phyloP scores from a whole-genome alignment of 75 land plant genomes.

The Pseudotsuga menziesii region DNA sequence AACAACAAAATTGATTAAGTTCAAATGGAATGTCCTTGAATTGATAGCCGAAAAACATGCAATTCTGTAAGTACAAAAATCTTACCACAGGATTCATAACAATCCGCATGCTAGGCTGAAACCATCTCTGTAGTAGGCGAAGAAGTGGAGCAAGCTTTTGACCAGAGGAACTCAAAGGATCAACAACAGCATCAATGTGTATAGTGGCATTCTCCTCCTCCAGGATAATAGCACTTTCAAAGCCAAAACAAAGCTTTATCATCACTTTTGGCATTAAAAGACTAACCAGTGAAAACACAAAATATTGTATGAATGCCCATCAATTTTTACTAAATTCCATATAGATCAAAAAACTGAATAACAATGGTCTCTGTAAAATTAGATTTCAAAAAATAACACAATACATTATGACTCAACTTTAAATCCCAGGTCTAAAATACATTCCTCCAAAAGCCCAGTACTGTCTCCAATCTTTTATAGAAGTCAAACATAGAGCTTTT shows the following conservation, averaged over 20 bases:
- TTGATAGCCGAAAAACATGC: background rate
- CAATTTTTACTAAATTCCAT: too few species aligned
- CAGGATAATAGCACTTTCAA: conserved; percentile 62
- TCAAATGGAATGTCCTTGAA: too few species aligned
- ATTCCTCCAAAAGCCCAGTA: background rate
- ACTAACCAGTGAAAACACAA: background rate
- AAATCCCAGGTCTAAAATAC: background rate
- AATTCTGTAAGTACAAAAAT: background rate
- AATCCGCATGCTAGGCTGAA: conserved; percentile 91
- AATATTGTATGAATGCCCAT: too few species aligned
- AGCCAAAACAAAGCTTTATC: background rate
- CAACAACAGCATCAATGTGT: conserved; percentile 96
- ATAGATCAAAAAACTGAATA: too few species aligned
- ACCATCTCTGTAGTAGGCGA: conserved; percentile 53
- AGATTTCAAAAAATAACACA: too few species aligned
- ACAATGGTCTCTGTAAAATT: too few species aligned
- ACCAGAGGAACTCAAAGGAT: conserved; percentile 84
- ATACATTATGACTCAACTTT: too few species aligned
- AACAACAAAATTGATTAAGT: background rate
- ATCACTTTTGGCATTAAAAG: background rate
- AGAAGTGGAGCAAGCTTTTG: conserved; percentile 88
- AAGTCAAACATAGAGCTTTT: background rate
- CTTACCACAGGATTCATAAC: conserved; percentile 87
- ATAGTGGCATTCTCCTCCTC: conserved; percentile 56
- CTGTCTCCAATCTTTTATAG: background rate